A percentile compares a stretch with the other conserved stretches of the same genome.
Evolutionary conservation across 257 asterid genomes (phyloP).

Genomic region (Nicotiana knightiana): DNA sequence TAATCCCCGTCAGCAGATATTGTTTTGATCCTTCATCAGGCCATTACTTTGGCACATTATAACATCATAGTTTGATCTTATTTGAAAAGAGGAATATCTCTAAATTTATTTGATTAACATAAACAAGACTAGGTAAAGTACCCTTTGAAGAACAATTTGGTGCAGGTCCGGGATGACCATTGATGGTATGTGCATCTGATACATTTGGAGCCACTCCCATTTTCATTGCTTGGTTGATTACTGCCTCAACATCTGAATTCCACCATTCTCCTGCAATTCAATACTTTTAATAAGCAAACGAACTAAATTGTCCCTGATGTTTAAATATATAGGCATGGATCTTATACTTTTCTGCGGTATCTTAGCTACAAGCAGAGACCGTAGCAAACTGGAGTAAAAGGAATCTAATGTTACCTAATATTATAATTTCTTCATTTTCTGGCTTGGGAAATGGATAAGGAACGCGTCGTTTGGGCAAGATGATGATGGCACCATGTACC

Average conservation of each 20-base stretch:
- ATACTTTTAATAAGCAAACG: not conserved
- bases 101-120: not conserved
- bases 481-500: conserved; percentile 70
- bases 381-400: not conserved
- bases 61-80: not conserved
- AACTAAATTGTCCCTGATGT: not conserved
- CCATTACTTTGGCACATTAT: not conserved
- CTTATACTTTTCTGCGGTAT: not conserved
- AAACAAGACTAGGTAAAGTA: conserved; percentile 10
- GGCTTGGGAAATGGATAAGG: conserved; percentile 77
- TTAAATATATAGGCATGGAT: not conserved
- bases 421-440: conserved; percentile 47
- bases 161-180: conserved; percentile 58
- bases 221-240: conserved; percentile 30
- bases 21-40: not conserved
- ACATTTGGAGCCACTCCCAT: conserved; percentile 27
- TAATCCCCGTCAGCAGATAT: not conserved
- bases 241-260: conserved; percentile 33
- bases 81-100: not conserved
- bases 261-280: conserved; percentile 36
- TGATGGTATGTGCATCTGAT: conserved; percentile 32
- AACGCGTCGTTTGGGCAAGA: conserved; percentile 48
- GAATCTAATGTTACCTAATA: conserved; percentile 38
- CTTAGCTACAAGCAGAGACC: not conserved
- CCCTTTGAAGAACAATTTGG: conserved; percentile 65